Percentiles rank a stretch among this genome's conserved stretches.
Evolutionary conservation across 257 asterid genomes (phyloP).

Genomic region (Gentiana macrophylla): DNA sequence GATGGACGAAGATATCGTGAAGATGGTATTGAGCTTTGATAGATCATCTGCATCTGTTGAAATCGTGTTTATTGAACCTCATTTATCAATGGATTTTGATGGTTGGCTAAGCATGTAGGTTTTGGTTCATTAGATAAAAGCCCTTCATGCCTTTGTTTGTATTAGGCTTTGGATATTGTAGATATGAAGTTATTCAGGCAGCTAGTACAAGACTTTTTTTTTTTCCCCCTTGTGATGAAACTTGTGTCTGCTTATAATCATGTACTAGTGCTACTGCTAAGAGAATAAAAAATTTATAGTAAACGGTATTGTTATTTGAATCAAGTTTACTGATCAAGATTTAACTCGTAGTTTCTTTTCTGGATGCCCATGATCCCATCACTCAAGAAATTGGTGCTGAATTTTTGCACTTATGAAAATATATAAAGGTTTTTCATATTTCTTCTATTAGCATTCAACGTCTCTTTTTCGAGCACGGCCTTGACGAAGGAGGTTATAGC

Average conservation of each 20-base stretch:
- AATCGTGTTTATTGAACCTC: neutral
- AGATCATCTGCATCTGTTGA: conserved; percentile 1
- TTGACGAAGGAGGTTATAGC: neutral
- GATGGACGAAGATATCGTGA: neutral
- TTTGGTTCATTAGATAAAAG: too few species aligned
- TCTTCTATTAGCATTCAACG: conserved; percentile 1
- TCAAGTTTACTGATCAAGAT: conserved; percentile 4
- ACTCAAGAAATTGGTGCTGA: neutral
- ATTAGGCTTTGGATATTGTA: too few species aligned
- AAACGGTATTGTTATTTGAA: too few species aligned
- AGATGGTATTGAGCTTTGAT: neutral
- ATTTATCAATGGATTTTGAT: too few species aligned
- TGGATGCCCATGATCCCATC: neutral
- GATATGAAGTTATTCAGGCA: too few species aligned
- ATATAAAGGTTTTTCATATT: conserved; percentile 9
- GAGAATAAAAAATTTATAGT: too few species aligned
- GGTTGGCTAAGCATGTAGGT: too few species aligned
- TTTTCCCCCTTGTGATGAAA: too few species aligned
- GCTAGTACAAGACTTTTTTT: too few species aligned
- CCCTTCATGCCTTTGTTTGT: too few species aligned
- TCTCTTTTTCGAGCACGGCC: neutral
- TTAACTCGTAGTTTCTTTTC: conserved; percentile 11
- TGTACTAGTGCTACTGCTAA: too few species aligned
- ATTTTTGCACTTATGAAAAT: neutral
- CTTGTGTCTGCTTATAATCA: too few species aligned